Conservation (phyloP, 176 grass and related monocot genomes). For the Melocanna baccifera region DNA sequence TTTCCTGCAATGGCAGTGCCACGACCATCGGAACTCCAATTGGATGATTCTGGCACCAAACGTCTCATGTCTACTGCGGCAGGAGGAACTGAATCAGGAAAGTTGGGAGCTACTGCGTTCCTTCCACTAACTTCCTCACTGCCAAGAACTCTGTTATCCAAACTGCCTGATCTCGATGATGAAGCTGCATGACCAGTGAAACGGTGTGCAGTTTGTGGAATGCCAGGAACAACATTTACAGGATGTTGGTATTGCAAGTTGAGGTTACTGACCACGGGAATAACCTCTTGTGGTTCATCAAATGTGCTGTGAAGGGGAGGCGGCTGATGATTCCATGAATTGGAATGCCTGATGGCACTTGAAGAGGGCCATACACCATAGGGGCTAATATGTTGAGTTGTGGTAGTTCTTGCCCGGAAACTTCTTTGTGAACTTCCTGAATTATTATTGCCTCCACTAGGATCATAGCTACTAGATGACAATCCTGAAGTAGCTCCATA, state of each 20-base stretch:
- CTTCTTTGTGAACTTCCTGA: conserved; percentile 47
- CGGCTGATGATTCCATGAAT: conserved; percentile 40
- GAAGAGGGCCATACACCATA: conserved; percentile 46
- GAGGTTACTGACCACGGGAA: conserved; percentile 37
- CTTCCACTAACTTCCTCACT: conserved; percentile 33
- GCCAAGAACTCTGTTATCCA: conserved; percentile 42
- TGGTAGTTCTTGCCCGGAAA: conserved; percentile 57
- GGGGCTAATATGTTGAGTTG: conserved; percentile 32
- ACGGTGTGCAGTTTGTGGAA: conserved; percentile 41
- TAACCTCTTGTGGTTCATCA: conserved; percentile 47
- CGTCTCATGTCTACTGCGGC: conserved; percentile 41
- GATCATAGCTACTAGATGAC: conserved; percentile 39
- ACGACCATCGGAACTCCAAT: conserved; percentile 42
- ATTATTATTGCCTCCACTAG: conserved; percentile 20
- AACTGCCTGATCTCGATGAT: conserved; percentile 37
- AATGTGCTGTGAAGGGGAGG: conserved; percentile 38
- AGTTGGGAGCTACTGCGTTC: conserved; percentile 33
- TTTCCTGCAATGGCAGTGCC: conserved; percentile 41
- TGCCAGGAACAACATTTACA: conserved; percentile 39
- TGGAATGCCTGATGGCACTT: conserved; percentile 39
- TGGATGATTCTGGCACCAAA: conserved; percentile 42
- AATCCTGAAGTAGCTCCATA: conserved; percentile 32
- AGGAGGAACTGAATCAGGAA: conserved; percentile 36
- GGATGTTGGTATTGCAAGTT: conserved; percentile 48
- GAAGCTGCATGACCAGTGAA: conserved; percentile 49